A percentile compares a stretch with the other conserved stretches of the same genome.
phyloP scores from a whole-genome alignment of 2,329 filamentous ascomycete genomes.

The Venturia effusa region DNA sequence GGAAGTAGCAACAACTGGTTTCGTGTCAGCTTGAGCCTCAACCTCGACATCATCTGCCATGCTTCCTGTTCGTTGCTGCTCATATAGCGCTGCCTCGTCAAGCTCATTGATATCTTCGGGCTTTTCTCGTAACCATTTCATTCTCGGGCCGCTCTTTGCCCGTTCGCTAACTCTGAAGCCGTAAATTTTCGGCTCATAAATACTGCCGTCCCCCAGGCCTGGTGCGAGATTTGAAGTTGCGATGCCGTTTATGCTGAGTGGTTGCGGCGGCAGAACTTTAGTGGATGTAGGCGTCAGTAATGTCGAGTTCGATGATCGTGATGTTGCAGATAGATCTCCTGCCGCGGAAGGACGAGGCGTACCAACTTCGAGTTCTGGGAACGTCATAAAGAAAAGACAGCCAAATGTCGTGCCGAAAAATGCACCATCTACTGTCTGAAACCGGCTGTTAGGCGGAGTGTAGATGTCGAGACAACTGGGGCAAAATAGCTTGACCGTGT shows the following conservation, averaged over 20 bases:
- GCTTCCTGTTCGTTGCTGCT: constrained; percentile 21
- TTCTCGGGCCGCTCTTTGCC: constrained; percentile 79
- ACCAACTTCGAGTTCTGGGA: constrained; percentile 82
- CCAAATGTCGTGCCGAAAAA: constrained; percentile 98
- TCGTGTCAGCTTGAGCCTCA: constrained; percentile 10
- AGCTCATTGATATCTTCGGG: constrained; percentile 71
- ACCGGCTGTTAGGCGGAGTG: constrained; percentile 91
- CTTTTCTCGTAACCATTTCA: constrained; percentile 90
- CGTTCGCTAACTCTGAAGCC: constrained; percentile 90
- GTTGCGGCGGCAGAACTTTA: constrained; percentile 31
- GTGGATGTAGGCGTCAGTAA: constrained; percentile 21
- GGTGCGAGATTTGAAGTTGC: constrained; percentile 79
- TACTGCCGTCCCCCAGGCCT: constrained; percentile 67
- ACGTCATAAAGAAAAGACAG: constrained; percentile 95
- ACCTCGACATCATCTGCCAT: constrained; percentile 19
- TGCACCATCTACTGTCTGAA: constrained; percentile 93
- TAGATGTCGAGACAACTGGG: constrained; percentile 95
- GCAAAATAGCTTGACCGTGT: constrained; percentile 97
- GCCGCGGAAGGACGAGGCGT: constrained; percentile 18
- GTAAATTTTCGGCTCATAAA: constrained; percentile 94
- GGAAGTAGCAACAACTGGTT: neutral
- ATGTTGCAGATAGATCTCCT: constrained; percentile 20
- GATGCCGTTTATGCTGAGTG: constrained; percentile 67
- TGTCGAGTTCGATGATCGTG: constrained; percentile 22
- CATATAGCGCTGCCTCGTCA: constrained; percentile 53